Evolutionary conservation across 148 eudicot species (phyloP), one percentile per base, ranked within the genome.

Genomic region (Selenicereus undatus): DNA sequence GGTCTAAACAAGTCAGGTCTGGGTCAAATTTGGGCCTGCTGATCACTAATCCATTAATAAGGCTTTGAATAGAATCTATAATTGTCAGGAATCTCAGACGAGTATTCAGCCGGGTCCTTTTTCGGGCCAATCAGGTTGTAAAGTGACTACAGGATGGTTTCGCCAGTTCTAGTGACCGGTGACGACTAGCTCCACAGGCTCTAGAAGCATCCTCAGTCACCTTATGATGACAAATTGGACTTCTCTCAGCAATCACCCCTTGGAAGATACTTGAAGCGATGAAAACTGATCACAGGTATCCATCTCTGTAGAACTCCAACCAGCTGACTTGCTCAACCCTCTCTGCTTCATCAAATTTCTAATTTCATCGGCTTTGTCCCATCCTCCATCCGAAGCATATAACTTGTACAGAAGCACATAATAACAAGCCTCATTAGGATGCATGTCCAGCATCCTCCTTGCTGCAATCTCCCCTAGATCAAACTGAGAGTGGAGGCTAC

Each of bases 381-480:
- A 90, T 82, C 85, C 87, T 83, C 93, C 89, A 60, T 88, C 85
- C 29, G 89, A 89, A 86, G 91, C 90, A 88, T 88, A 88, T 21
- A 87, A 71, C 74, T 91, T 93, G 11, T 85, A 87, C 78, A 91
- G 73, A 64, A 93, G 88, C 81, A 93, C 90, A 79, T 93, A 90
- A 71, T 92, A 85, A 83, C 91, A 87, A 82, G 93, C 91, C 86
- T 93, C 91, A 79, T 89, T 77, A 51, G 90, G 94, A 83, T 90
- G 87, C 82, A 88, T 78, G 66, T 95, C 89, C 1, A 91, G 85
- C 93, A 95, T 93, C 78, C 83, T 89, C 82, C 73, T 85, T 20
- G 89, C 88, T n/a, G 89, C 95, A 66, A 83, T 72, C 62, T 95
- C 94, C 74, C 91, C 95, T 26, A 95, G 87, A 75, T 93, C 95